Percentiles rank a stretch among this genome's conserved stretches.
Evolutionary conservation across 768 basidiomycete species (phyloP).

Genomic region (Suillus placidus): DNA sequence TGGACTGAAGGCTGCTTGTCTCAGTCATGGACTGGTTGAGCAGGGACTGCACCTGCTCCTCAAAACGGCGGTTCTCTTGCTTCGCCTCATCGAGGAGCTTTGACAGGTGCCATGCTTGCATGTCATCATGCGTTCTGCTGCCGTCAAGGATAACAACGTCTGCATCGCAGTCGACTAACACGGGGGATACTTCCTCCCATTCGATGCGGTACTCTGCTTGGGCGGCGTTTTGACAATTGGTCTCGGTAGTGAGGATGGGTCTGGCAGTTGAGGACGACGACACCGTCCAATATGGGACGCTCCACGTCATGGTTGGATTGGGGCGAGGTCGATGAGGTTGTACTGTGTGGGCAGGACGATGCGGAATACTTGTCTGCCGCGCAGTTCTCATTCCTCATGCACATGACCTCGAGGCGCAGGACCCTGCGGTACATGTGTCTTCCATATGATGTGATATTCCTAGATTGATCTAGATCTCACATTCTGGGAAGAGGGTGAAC

Average conservation of each 20-base stretch:
- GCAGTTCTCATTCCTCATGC: conserved; percentile 2
- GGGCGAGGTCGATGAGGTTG: background rate
- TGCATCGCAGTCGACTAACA: conserved; percentile 9
- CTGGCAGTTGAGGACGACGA: background rate
- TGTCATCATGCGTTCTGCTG: conserved; percentile 3
- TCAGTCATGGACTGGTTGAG: conserved; percentile 10
- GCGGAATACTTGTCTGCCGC: background rate
- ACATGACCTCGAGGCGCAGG: background rate
- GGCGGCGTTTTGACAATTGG: background rate
- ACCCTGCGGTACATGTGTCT: background rate
- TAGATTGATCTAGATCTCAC: background rate
- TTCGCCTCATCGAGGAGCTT: conserved; percentile 3
- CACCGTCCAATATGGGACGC: conserved; percentile 2
- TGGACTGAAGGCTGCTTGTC: conserved; percentile 9
- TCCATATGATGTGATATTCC: background rate
- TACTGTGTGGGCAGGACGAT: background rate
- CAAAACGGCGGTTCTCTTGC: conserved; percentile 8
- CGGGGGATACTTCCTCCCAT: conserved; percentile 7
- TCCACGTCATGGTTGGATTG: conserved; percentile 5
- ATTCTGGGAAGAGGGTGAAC: background rate
- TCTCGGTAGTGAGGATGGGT: background rate
- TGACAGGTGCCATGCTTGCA: conserved; percentile 1
- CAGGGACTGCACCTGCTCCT: conserved; percentile 8
- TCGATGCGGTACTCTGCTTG: background rate
- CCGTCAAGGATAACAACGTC: conserved; percentile 12